Base-by-base conservation (phyloP, 768 basidiomycete species). In the Lentinula sp. region DNA sequence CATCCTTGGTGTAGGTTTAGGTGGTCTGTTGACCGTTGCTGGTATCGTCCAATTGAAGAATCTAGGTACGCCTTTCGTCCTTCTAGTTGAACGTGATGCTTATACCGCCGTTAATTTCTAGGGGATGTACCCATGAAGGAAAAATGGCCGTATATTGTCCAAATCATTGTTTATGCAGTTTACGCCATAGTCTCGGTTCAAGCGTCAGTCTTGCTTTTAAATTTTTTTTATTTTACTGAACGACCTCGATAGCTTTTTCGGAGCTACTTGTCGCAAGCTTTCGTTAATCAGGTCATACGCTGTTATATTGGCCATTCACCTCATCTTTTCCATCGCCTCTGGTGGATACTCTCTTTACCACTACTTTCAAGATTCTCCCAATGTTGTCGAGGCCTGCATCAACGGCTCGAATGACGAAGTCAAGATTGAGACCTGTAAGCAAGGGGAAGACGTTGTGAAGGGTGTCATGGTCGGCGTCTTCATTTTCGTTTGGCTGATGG, bases 401-500 rank as follows among this genome's bases (percentile, higher is more conserved):
- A 69, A 71, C 54, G 69, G 69, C 35, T 71, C 74, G 12, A 65
- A 64, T 15, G 71, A 76, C 55, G 65, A 65, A 9, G 65, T 57
- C 16, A 51, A 71, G n/a, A 62, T 73, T 57, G 67, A 71, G 43
- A 60, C 72, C 20, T 83, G 81, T 67, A 65, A 71, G 33, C 69
- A 75, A 50, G 77, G 76, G 32, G 71, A 76, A 43, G 68, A 71
- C 46, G 64, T 81, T 35, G 63, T 78, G 65, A 80, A 79, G 63
- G 76, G 72, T 48, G 71, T 80, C 52, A 71, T 77, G 63, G 69
- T 81, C 63, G 71, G 68, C 32, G 62, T 78, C 42, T 80, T 80
- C 67, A 69, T 81, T 57, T 57, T 78, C 62, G 72, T 76, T 43
- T 82, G 78, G 79, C 65, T 81, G 62, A 71, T 83, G 63, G 78